These are phyloP conservation scores for Dendrothele bispora DNA, from an alignment of 768 basidiomycete genomes.

Conservation along the genomic window DNA sequence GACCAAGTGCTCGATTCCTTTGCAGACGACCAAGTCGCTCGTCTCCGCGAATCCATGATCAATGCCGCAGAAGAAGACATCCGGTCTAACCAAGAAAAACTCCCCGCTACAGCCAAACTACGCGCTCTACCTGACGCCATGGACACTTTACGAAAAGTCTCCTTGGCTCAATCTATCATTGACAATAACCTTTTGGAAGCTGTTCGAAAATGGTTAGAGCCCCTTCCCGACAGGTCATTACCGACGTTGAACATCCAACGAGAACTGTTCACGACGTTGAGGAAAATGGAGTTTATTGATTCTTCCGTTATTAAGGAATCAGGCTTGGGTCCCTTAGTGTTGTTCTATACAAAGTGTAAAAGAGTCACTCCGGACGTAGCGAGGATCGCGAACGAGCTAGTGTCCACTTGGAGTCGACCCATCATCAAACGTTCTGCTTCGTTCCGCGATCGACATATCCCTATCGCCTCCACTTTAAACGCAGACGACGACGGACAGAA, in stretches of 20 bases:
- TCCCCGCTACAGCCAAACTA: conserved; percentile 85
- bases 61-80: conserved; percentile 83
- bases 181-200: conserved; percentile 94
- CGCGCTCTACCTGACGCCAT: conserved; percentile 86
- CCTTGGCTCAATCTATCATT: conserved; percentile 87
- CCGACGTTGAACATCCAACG: conserved; percentile 96
- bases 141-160: conserved; percentile 86
- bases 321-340: conserved; percentile 81
- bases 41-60: conserved; percentile 88
- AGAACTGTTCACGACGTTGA: conserved; percentile 81
- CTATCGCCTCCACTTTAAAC: conserved; percentile 47
- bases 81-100: conserved; percentile 72
- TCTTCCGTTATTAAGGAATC: conserved; percentile 88
- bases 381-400: conserved; percentile 82
- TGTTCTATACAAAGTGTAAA: conserved; percentile 96
- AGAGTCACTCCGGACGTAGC: conserved; percentile 80
- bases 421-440: conserved; percentile 89
- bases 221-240: conserved; percentile 87
- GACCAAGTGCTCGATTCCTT: conserved; percentile 83
- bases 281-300: conserved; percentile 93
- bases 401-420: conserved; percentile 85
- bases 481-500: conserved; percentile 32
- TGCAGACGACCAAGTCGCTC: conserved; percentile 88
- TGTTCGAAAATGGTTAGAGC: conserved; percentile 90
- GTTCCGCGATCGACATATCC: conserved; percentile 73